phyloP scores from a whole-genome alignment of 2,329 filamentous ascomycete genomes.

The Beauveria rudraprayagi region DNA sequence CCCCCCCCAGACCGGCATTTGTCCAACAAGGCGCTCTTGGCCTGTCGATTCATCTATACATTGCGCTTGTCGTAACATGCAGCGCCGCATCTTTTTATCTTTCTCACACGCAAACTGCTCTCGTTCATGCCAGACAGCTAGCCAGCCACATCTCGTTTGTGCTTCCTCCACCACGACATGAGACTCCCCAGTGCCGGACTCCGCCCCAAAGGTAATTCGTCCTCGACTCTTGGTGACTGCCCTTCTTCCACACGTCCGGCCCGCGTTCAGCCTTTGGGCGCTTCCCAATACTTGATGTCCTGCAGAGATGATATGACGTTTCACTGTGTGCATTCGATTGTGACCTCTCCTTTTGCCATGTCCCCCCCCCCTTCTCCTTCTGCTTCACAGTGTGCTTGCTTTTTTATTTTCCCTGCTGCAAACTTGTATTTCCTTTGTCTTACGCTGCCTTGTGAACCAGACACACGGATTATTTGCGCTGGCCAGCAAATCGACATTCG shows the following conservation, averaged over 20 bases:
- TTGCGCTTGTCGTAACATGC: constrained; percentile 7
- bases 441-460: not conserved
- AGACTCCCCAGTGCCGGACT: too few species aligned
- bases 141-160: not conserved
- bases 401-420: not conserved
- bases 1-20: too few species aligned
- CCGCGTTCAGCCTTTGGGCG: not conserved
- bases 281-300: not conserved
- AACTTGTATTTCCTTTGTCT: not conserved
- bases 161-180: too few species aligned
- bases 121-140: not conserved
- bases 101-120: not conserved
- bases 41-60: constrained; percentile 5
- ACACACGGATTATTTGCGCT: not conserved
- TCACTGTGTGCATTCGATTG: not conserved
- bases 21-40: not conserved
- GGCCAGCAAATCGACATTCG: not conserved
- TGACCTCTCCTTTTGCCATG: not conserved
- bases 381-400: not conserved
- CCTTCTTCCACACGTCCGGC: not conserved
- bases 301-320: not conserved
- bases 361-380: not conserved
- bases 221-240: not conserved
- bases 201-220: too few species aligned
- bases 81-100: not conserved